Evolutionary conservation across 345 rosid species (phyloP), one percentile per base, ranked within the genome.

Genomic region (Boechera divaricarpa): DNA sequence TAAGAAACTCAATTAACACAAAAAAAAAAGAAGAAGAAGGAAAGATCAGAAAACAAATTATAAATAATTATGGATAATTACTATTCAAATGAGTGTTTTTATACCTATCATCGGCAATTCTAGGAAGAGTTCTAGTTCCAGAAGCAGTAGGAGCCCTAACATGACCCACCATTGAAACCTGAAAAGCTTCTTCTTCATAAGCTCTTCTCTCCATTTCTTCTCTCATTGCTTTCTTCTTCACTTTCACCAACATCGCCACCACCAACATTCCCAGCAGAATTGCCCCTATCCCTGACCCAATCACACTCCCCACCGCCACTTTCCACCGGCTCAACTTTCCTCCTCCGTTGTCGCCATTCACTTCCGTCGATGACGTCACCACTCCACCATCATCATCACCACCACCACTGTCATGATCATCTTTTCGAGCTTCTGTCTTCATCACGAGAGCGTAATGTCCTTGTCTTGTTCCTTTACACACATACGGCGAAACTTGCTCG

Each of bases 151-250:
- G 77, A 76, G 77, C 77, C 7, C 80, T 76, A 53, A 80, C 69
- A 60, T 80, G 83, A 69, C 80, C 80, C 68, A 80, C 77, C 83
- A 80, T 80, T 75, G 80, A 80, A 26, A 80, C 80, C 24, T 75
- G 80, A 57, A 76, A 70, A 44, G 80, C 77, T 70, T 80, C 83
- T 60, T 80, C 83, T 70, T 80, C 79, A 64, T 75, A 80, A 21
- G 76, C 83, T 80, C 83, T 69, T 36, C 83, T 75, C 83, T 70
- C 83, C 69, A 71, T 70, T 15, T 80, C 83, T 71, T 80, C 83
- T 52, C 72, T 80, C 69, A 64, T 61, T 0, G 83, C 80, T 75
- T 80, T 80, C 66, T 75, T 80, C 77, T 80, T 80, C 77, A 28
- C 77, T 5, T 80, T 80, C 68, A 80, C 77, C n/a, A 80, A 18